A percentile compares a stretch with the other conserved stretches of the same genome.
These are phyloP conservation scores for Nissolia schottii DNA, from an alignment of 306 rosid species.

Conservation along the genomic window DNA sequence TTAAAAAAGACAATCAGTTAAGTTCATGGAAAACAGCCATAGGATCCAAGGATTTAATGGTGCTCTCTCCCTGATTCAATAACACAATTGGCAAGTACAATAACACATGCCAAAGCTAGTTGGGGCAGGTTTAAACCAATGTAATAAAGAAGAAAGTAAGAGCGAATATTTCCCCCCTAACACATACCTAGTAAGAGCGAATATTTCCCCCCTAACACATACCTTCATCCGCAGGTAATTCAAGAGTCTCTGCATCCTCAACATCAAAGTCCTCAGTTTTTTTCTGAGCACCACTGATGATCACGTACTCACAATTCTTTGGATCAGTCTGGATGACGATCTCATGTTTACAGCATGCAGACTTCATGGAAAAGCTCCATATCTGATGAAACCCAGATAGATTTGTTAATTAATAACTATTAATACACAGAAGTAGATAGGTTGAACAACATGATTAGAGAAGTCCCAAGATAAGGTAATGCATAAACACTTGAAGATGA, in stretches of 20 bases:
- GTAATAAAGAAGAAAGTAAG: background rate
- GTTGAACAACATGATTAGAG: background rate
- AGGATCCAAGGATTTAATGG: background rate
- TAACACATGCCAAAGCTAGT: background rate
- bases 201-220: background rate
- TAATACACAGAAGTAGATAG: background rate
- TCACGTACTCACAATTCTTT: conserved; percentile 58
- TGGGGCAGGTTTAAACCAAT: background rate
- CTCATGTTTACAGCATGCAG: conserved; percentile 71
- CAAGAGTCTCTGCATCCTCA: conserved; percentile 71
- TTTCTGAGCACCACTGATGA: conserved; percentile 54
- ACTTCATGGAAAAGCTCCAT: conserved; percentile 75
- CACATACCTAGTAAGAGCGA: conserved; percentile 26
- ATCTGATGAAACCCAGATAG: conserved; percentile 36
- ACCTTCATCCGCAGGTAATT: conserved; percentile 70
- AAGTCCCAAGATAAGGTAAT: background rate
- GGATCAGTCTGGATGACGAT: conserved; percentile 73
- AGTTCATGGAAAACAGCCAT: background rate
- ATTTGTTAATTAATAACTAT: background rate
- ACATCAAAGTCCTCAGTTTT: conserved; percentile 61
- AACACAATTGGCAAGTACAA: background rate
- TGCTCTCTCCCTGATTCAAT: background rate
- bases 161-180: background rate
- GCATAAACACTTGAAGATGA: background rate
- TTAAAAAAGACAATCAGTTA: background rate